phyloP scores from a whole-genome alignment of 1,284 basidiomycete genomes.

The Heterobasidion irregulare region DNA sequence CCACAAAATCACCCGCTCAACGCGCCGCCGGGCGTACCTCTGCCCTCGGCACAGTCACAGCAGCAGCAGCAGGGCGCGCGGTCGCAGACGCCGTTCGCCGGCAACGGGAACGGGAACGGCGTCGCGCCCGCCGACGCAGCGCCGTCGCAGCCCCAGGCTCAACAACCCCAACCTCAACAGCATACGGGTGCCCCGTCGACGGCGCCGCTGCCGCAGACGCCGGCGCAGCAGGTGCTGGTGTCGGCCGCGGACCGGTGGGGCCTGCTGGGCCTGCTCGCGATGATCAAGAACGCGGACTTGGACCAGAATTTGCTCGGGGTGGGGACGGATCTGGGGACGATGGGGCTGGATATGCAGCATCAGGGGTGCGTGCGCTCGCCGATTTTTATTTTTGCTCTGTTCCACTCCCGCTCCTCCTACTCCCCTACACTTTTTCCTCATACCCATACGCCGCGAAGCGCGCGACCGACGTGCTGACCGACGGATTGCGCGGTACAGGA shows the following conservation, averaged over 20 bases:
- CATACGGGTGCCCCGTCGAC: conserved; percentile 2
- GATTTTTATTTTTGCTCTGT: neutral
- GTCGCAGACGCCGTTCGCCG: conserved; percentile 23
- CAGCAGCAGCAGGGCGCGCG: conserved; percentile 19
- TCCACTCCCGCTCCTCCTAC: too few relatives aligned
- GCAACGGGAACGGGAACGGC: conserved; percentile 19
- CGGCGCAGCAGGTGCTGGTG: conserved; percentile 90
- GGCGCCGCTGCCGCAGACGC: conserved; percentile 60
- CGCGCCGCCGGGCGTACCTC: conserved; percentile 48
- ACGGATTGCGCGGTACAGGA: conserved; percentile 32
- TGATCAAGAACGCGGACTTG: conserved; percentile 88
- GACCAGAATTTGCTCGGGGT: conserved; percentile 83
- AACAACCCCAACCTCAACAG: conserved; percentile 8
- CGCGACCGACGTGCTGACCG: neutral
- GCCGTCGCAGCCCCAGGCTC: neutral
- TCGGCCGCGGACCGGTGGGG: conserved; percentile 97
- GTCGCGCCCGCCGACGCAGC: conserved; percentile 9
- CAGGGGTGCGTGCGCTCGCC: conserved; percentile 51
- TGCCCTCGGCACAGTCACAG: conserved; percentile 29
- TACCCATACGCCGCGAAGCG: neutral
- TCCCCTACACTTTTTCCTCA: too few relatives aligned
- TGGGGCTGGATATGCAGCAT: conserved; percentile 87
- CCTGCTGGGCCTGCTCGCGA: conserved; percentile 78
- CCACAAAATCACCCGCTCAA: conserved; percentile 32
- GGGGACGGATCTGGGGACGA: conserved; percentile 88